Evolutionary conservation across 73 alveolate genomes (phyloP), one percentile per base, ranked within the genome.

Genomic region (Strombidium stylifer): DNA sequence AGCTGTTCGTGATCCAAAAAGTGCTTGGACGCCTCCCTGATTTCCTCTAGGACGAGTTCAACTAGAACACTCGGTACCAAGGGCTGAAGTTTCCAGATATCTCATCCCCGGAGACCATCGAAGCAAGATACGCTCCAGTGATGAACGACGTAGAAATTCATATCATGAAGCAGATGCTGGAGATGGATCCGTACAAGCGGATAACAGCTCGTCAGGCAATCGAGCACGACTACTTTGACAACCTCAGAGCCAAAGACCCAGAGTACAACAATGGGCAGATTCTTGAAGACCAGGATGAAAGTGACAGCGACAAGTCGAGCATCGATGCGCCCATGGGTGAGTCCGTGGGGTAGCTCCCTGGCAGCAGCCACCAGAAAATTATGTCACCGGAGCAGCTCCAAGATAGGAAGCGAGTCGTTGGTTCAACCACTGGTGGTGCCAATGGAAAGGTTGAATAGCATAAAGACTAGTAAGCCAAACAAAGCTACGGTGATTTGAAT

Each of bases 21-120:
- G 64, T 82, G 8, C 77, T 93, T 31, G 97, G 97, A 0, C 85
- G 87, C 39, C 65, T 93, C 31, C 93, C 98, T 25, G 81, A 62
- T 26, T 81, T 73, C 31, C 77, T 88, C 53, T 66, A 76, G 42
- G 96, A 94, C 45, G 50, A 73, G 59, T 94, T 87, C 61, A 57
- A 77, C 52, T 86, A 82, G 68, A 94, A 94, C 52, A 97, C 97
- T 0, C 73, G 97, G 52, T 92, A 85, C 69, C 48, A 89, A 42
- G 98, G 96, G 23, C 78, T 83, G 44, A 92, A 91, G 73, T 94
- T 94, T 71, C 96, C 97, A 15, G 96, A 87, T 31, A 66, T 93
- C 14, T 73, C 84, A 14, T 85, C 83, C 45, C 95, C 96, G n/a
- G 99, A 96, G 53, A 88, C 98, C 25, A 61, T 96, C 7, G 98